These are phyloP conservation scores for Syncephalastrum racemosum DNA, from an alignment of 371 early-diverging fungal species.

Conservation along the genomic window DNA sequence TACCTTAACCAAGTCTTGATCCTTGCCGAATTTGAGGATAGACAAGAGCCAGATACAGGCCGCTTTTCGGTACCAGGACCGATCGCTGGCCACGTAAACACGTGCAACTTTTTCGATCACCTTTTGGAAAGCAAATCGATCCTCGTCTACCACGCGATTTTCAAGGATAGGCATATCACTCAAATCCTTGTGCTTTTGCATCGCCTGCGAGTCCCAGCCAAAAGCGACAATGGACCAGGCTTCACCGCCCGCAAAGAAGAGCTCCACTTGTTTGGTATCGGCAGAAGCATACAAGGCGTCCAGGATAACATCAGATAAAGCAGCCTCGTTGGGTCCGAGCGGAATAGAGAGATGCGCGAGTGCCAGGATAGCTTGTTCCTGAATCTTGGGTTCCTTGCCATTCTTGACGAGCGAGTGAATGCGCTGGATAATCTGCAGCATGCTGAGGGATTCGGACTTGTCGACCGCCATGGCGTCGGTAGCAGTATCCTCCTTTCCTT, in stretches of 20 bases:
- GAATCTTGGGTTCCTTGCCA: constrained; percentile 70
- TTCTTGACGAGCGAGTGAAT: constrained; percentile 48
- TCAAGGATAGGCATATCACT: constrained; percentile 43
- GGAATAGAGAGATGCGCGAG: constrained; percentile 72
- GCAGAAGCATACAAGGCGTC: constrained; percentile 65
- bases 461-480: constrained; percentile 9
- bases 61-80: constrained; percentile 72
- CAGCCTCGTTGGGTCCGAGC: constrained; percentile 23
- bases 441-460: background rate
- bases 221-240: constrained; percentile 67
- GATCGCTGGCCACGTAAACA: constrained; percentile 48
- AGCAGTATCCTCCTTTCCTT: background rate
- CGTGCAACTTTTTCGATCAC: constrained; percentile 58
- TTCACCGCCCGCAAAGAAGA: constrained; percentile 85
- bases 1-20: constrained; percentile 49
- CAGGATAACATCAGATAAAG: constrained; percentile 37
- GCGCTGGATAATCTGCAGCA: constrained; percentile 39
- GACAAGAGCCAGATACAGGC: constrained; percentile 86
- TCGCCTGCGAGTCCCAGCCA: constrained; percentile 72
- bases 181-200: constrained; percentile 68
- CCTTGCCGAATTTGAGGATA: constrained; percentile 76
- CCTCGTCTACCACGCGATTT: constrained; percentile 10
- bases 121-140: constrained; percentile 21
- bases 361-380: constrained; percentile 71
- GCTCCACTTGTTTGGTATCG: constrained; percentile 76